Evolutionary conservation across 805 yeast genomes (phyloP), one percentile per base, ranked within the genome.

Genomic region (Cyberlindnera mycetangii): DNA sequence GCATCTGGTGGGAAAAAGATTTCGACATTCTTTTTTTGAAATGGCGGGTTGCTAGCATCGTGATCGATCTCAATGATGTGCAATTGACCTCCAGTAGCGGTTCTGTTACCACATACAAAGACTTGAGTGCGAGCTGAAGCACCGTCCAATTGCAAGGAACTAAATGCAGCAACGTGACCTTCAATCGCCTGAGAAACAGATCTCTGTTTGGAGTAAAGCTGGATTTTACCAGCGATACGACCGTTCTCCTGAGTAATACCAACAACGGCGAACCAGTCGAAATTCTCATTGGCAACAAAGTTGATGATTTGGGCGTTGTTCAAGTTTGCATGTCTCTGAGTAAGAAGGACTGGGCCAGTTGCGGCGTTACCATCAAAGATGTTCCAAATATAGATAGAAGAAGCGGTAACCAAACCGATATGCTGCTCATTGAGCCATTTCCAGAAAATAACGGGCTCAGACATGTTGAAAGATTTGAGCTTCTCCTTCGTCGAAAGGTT

Each of bases 1-100:
- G 96, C 96, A 70, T 95, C 99, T 21, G 96, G 90, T 28, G 99
- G 99, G 78, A 92, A 89, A 69, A 86, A 93, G 50, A 93, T 82
- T 58, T 92, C 98, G 39, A 87, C 93, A 37, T 87, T 79, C 67
- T 89, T 89, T 76, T 95, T 93, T 49, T 79, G 77, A 71, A 85
- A 93, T n/a, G 97, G 96, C 57, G 83, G 78, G 34, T 79, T 78
- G 45, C 82, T 83, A 16, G 85, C 85, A 56, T 82, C 87, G 64
- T 93, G 98, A 66, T 93, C 99, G 59, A 95, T 93, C 71, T 95
- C 99, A 54, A 92, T 87, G 55, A 93, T 81, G 67, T 90, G 96
- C 65, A 93, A 75, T 64, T 81, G 85, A 52, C 90, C 89, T 51
- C 75, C 72, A 49, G 82, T 83, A 31, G 85, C 85, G 42, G 83